Evolutionary conservation across 2,329 filamentous ascomycete species (phyloP).

Genomic region (Tetracladium maxilliforme): DNA sequence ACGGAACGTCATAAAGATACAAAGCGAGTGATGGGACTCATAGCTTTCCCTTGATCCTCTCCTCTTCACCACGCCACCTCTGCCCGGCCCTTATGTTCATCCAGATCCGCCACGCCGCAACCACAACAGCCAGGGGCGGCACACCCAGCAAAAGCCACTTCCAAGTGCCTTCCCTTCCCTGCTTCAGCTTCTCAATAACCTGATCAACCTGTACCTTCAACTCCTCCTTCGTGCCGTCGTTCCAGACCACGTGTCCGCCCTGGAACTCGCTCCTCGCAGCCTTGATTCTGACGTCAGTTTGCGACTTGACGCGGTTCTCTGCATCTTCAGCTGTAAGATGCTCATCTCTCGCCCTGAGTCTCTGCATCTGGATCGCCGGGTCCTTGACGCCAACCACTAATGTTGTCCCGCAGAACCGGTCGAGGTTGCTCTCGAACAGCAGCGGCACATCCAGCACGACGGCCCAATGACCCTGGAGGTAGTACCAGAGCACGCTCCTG

Average conservation of each 20-base stretch:
- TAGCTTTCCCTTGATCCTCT: too few relatives aligned
- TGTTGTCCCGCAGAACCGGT: constrained; percentile 71
- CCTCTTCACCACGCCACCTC: too few relatives aligned
- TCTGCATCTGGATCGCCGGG: constrained; percentile 65
- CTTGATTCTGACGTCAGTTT: constrained; percentile 77
- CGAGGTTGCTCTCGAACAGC: constrained; percentile 78
- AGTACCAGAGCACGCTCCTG: constrained; percentile 54
- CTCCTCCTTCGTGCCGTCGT: constrained; percentile 62
- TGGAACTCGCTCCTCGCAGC: constrained; percentile 55
- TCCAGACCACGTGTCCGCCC: constrained; percentile 75
- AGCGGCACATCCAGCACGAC: constrained; percentile 87
- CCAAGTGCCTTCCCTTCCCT: constrained; percentile 24
- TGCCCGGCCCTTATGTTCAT: too few relatives aligned
- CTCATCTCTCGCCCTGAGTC: constrained; percentile 60
- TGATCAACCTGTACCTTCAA: constrained; percentile 50
- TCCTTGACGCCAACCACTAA: constrained; percentile 78
- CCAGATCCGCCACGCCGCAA: too few relatives aligned
- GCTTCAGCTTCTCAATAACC: constrained; percentile 49
- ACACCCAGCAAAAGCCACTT: neutral
- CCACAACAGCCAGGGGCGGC: too few relatives aligned
- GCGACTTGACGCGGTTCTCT: constrained; percentile 70
- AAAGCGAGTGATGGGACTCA: too few relatives aligned
- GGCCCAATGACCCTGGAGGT: constrained; percentile 67
- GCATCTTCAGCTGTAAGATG: constrained; percentile 79
- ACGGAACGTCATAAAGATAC: too few relatives aligned